phyloP scores from a whole-genome alignment of 352 stramenopile species.

The Phytophthora cryptogea region DNA sequence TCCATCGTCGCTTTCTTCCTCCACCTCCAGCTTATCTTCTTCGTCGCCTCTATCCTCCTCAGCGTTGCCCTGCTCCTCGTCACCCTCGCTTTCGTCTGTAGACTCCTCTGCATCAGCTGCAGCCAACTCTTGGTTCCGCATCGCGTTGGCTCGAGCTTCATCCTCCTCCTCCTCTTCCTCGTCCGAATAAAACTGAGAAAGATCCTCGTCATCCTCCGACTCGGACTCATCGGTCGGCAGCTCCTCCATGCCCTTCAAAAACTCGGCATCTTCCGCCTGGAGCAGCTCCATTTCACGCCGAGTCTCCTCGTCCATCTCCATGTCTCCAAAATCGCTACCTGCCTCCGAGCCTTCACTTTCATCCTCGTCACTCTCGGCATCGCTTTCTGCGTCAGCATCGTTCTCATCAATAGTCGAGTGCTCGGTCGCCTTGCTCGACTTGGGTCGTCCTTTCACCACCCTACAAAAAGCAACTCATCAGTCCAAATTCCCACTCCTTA shows the following conservation, averaged over 20 bases:
- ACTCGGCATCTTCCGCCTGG: constrained; percentile 82
- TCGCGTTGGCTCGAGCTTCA: constrained; percentile 57
- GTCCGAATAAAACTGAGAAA: constrained; percentile 69
- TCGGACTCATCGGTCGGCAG: constrained; percentile 85
- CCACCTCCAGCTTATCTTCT: constrained; percentile 32
- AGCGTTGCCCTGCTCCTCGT: constrained; percentile 23
- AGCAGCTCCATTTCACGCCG: constrained; percentile 74
- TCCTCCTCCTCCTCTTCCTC: constrained; percentile 57
- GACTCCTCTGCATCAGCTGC: constrained; percentile 9
- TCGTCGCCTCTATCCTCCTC: constrained; percentile 17
- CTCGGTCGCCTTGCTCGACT: constrained; percentile 10
- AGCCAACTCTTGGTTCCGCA: constrained; percentile 50
- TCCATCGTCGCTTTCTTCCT: constrained; percentile 36
- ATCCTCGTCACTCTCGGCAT: constrained; percentile 29
- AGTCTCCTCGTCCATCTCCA: constrained; percentile 86
- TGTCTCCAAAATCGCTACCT: constrained; percentile 33
- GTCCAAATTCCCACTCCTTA: constrained; percentile 1
- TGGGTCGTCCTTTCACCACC: constrained; percentile 63
- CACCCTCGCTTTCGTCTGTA: constrained; percentile 21
- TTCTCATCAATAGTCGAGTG: constrained; percentile 2
- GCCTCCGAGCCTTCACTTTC: constrained; percentile 30
- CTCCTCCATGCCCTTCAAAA: constrained; percentile 84
- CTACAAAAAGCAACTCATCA: constrained; percentile 26
- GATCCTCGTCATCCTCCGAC: constrained; percentile 64
- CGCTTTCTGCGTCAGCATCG: constrained; percentile 28